Conservation (phyloP, 345 rosid species). For the Melaleuca alternifolia region DNA sequence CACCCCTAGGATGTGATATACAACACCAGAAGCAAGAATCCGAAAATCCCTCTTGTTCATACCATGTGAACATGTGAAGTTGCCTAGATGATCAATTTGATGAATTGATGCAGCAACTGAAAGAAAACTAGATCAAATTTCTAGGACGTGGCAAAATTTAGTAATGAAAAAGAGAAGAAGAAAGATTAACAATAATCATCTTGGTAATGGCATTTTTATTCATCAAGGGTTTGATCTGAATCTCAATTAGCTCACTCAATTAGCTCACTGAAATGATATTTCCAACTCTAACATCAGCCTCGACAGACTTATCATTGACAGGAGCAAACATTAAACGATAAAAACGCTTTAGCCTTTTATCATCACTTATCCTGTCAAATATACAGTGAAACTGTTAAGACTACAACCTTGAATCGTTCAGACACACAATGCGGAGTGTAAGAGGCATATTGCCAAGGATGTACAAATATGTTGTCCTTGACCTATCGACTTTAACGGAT, state of each 20-base stretch:
- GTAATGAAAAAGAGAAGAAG: neutral
- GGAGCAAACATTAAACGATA: neutral
- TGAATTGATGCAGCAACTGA: neutral
- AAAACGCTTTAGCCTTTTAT: neutral
- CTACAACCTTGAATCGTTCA: neutral
- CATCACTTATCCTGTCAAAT: neutral
- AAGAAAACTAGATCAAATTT: neutral
- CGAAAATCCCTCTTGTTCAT: neutral
- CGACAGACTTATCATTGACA: neutral
- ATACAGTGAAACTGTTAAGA: neutral
- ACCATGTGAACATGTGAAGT: neutral
- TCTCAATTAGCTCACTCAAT: neutral
- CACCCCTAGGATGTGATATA: too few species aligned
- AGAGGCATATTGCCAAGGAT: neutral
- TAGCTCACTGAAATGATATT: neutral
- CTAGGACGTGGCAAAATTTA: neutral
- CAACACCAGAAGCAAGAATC: neutral
- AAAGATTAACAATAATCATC: neutral
- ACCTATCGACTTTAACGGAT: neutral
- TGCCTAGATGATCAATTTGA: neutral
- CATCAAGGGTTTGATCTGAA: neutral
- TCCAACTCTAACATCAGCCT: neutral
- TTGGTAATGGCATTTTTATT: neutral
- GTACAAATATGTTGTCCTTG: neutral
- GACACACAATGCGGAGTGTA: neutral